Percentiles rank a stretch among this genome's conserved stretches.
Conservation (phyloP, 768 basidiomycete genomes). For the Collybiopsis confluens region DNA sequence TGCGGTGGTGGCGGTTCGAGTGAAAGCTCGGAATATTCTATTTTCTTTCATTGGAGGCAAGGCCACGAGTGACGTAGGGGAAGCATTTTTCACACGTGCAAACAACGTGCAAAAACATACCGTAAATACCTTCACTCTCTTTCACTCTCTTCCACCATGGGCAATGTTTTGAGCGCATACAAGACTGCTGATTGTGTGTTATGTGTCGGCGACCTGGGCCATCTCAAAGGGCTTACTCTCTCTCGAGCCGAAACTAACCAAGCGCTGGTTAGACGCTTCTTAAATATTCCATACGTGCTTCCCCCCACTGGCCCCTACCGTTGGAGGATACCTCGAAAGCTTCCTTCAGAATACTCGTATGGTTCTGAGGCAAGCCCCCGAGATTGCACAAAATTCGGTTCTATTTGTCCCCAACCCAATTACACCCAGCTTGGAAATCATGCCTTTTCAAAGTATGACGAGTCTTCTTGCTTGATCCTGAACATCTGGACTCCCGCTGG, state of each 20-base stretch:
- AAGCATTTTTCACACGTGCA: too few species aligned
- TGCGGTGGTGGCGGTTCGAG: slow-evolving; percentile 8
- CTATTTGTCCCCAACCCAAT: slow-evolving; percentile 7
- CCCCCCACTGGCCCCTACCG: slow-evolving; percentile 6
- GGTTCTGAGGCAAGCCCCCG: neutral
- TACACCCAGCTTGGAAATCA: slow-evolving; percentile 7
- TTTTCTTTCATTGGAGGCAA: neutral
- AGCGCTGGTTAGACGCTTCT: slow-evolving; percentile 3
- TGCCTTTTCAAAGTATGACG: slow-evolving; percentile 2
- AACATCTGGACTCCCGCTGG: slow-evolving; percentile 9
- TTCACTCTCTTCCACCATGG: slow-evolving; percentile 18
- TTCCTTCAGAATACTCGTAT: slow-evolving; percentile 3
- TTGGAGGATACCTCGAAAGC: slow-evolving; percentile 6
- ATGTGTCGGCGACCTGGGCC: neutral
- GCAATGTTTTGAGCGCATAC: slow-evolving; percentile 6
- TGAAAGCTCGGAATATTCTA: neutral
- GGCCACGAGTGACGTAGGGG: too few species aligned
- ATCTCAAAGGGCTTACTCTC: slow-evolving; percentile 2
- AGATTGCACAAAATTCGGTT: slow-evolving; percentile 8
- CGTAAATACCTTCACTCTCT: neutral
- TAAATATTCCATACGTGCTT: slow-evolving; percentile 7
- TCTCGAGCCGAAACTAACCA: slow-evolving; percentile 3
- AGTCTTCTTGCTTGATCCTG: slow-evolving; percentile 2
- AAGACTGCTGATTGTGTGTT: neutral
- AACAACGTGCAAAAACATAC: neutral